Evolutionary conservation across 116 monocot species (phyloP), one percentile per base, ranked within the genome.

Genomic region (Dioscorea cayenensis): DNA sequence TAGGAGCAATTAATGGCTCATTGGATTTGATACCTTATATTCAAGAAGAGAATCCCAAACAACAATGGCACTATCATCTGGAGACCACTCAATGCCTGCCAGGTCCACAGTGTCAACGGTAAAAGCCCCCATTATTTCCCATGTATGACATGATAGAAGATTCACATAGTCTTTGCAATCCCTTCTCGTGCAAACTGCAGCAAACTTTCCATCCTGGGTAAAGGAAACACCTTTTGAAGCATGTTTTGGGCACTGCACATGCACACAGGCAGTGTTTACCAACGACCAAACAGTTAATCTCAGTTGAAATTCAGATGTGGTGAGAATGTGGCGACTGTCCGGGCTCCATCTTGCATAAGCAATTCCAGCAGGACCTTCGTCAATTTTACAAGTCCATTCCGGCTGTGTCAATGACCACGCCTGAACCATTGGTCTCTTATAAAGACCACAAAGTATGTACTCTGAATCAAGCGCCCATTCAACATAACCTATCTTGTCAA

Each of bases 331-430:
- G 63, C 97, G 88, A 69, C 97, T 99, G 72, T 99, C 97, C 51
- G 97, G 97, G 71, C 97, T 99, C 97, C 97, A 99, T 64, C 94
- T 85, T 49, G 95, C 95, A 84, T 84, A 86, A 71, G 92, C 83
- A 73, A 96, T 92, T 68, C 95, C 95, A 19, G 95, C 95, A 71
- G 83, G 80, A 35, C 92, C 95, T 55, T 96, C 95, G 71, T 96
- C 95, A 60, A 96, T 96, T 77, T 87, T 92, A 78, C 95, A 96
- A 23, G 95, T 96, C 95, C 95, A 96, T 66, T 96, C 95, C 21
- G 92, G 90, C 48, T 90, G 89, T 72, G 80, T 77, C 55, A 99
- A 65, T 28, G 97, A 99, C 97, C 97, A 99, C 60, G 86, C 97
- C 20, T 99, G 97, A 14, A 99, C 84, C 84, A 99, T 86, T 49